These are phyloP conservation scores for Monosporascus sp. DNA, from an alignment of 2,329 filamentous ascomycete species.

Conservation along the genomic window DNA sequence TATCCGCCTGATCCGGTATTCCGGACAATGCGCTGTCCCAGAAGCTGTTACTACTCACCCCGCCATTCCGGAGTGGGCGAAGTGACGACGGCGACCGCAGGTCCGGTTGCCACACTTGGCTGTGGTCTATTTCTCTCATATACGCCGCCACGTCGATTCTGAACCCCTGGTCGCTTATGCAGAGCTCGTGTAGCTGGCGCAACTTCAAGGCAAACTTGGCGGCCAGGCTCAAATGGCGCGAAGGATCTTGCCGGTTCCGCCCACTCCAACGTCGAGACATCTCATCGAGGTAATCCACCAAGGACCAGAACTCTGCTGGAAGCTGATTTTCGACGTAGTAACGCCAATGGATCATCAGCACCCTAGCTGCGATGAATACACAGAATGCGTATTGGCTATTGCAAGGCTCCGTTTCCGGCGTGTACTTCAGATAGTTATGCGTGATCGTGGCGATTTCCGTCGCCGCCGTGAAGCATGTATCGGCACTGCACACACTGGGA, in stretches of 20 bases:
- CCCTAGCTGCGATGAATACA: slow-evolving; percentile 38
- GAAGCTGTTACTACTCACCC: too few species aligned
- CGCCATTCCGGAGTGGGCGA: background rate
- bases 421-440: slow-evolving; percentile 39
- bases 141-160: background rate
- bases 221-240: background rate
- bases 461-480: slow-evolving; percentile 43
- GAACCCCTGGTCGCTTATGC: background rate
- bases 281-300: background rate
- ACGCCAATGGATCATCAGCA: slow-evolving; percentile 33
- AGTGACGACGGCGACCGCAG: background rate
- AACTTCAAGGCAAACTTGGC: background rate
- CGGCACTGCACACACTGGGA: slow-evolving; percentile 41
- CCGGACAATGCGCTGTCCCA: too few species aligned
- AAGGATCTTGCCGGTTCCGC: background rate
- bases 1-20: too few species aligned
- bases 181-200: background rate
- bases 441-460: slow-evolving; percentile 41
- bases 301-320: background rate
- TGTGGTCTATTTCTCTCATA: background rate
- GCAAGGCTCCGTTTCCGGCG: slow-evolving; percentile 17
- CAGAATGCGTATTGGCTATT: slow-evolving; percentile 41
- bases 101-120: background rate
- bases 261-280: background rate
- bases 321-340: slow-evolving; percentile 24